These are phyloP conservation scores for Neurospora sp. DNA, from an alignment of 495 filamentous ascomycete genomes.

Conservation along the genomic window DNA sequence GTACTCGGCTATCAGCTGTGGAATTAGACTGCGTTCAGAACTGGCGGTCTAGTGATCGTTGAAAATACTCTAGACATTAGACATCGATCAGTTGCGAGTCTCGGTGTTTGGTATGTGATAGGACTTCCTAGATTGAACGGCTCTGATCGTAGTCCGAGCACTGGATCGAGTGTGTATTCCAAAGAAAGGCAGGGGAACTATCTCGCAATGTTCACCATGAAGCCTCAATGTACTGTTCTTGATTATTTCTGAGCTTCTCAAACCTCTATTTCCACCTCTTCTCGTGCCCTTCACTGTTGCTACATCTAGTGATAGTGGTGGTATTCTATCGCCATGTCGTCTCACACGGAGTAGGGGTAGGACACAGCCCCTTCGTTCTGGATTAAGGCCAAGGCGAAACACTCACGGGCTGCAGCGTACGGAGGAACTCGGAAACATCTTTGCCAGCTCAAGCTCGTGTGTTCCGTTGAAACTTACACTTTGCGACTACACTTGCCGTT, in stretches of 20 bases:
- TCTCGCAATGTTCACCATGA: background rate
- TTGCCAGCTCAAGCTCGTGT: background rate
- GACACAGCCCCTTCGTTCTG: background rate
- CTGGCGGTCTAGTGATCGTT: background rate
- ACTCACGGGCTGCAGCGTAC: background rate
- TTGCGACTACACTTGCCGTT: background rate
- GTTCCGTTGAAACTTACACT: background rate
- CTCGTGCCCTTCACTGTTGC: background rate
- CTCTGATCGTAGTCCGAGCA: background rate
- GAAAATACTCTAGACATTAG: background rate
- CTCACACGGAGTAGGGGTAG: background rate
- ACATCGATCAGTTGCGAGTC: background rate
- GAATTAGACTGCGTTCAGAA: background rate
- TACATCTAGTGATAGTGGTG: background rate
- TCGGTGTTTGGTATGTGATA: background rate
- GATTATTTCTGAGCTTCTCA: background rate
- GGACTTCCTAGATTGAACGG: background rate
- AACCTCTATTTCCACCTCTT: background rate
- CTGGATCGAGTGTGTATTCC: background rate
- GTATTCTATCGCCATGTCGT: background rate
- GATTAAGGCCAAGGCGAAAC: background rate
- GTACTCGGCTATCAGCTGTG: background rate
- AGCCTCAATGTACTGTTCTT: background rate
- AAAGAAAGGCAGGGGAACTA: background rate
- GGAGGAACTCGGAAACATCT: background rate